A percentile compares a stretch with the other conserved stretches of the same genome.
These are phyloP conservation scores for Saturnispora besseyi DNA, from an alignment of 805 yeast genomes.

Conservation along the genomic window DNA sequence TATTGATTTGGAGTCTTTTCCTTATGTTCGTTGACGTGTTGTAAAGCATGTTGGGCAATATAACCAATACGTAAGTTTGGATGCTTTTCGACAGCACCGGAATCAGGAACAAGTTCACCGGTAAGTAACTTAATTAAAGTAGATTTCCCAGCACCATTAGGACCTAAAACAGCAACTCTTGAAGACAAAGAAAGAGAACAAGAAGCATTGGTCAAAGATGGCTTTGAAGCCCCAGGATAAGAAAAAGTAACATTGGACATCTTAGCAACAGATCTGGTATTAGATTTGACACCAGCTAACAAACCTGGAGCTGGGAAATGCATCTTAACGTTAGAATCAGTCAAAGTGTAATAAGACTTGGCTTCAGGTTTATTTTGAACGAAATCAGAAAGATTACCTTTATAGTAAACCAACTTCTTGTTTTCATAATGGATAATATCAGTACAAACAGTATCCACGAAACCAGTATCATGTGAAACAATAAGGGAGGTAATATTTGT, in stretches of 20 bases:
- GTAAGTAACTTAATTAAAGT: slow-evolving; percentile 89
- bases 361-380: slow-evolving; percentile 94
- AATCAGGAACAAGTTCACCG: slow-evolving; percentile 79
- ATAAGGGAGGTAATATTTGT: slow-evolving; percentile 86
- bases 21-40: slow-evolving; percentile 94
- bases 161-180: slow-evolving; percentile 93
- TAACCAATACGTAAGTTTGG: slow-evolving; percentile 97
- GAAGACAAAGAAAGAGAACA: slow-evolving; percentile 93
- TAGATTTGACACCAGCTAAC: slow-evolving; percentile 92
- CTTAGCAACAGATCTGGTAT: slow-evolving; percentile 72
- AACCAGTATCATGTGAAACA: slow-evolving; percentile 97
- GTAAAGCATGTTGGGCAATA: slow-evolving; percentile 97
- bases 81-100: slow-evolving; percentile 92
- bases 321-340: slow-evolving; percentile 91
- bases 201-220: slow-evolving; percentile 69
- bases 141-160: slow-evolving; percentile 98
- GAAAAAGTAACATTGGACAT: slow-evolving; percentile 77
- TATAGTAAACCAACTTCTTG: slow-evolving; percentile 89
- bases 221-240: slow-evolving; percentile 84
- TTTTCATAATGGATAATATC: slow-evolving; percentile 95
- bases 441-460: slow-evolving; percentile 91
- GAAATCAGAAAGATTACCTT: slow-evolving; percentile 89
- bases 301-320: slow-evolving; percentile 98
- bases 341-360: slow-evolving; percentile 86
- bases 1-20: slow-evolving; percentile 97